A percentile compares a stretch with the other conserved stretches of the same genome.
Conservation (phyloP, 768 basidiomycete species). For the Calocybe indica region DNA sequence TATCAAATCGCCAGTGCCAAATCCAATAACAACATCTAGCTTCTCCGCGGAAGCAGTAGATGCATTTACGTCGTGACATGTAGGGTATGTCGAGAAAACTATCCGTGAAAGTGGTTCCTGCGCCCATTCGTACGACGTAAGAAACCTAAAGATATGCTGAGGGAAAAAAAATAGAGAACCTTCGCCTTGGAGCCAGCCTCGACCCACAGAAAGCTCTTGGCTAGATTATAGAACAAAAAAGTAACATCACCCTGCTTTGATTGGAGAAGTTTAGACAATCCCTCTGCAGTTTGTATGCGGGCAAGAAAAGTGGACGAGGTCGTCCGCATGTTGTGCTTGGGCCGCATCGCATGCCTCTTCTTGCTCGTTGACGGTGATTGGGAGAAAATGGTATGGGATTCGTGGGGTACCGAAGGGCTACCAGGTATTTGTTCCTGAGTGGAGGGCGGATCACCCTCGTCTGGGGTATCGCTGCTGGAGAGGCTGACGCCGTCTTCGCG, state of each 20-base stretch:
- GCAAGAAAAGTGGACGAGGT: constrained; percentile 92
- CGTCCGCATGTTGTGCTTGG: constrained; percentile 88
- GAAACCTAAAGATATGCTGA: constrained; percentile 4
- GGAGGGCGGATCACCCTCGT: constrained; percentile 43
- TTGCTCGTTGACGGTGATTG: constrained; percentile 42
- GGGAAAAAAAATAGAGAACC: constrained; percentile 34
- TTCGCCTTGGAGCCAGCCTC: constrained; percentile 83
- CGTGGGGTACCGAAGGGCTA: constrained; percentile 28
- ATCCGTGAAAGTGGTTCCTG: constrained; percentile 86
- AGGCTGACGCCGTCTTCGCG: constrained; percentile 65
- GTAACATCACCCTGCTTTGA: constrained; percentile 81
- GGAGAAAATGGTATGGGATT: constrained; percentile 59
- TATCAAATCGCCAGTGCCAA: constrained; percentile 89
- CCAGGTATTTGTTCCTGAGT: constrained; percentile 34
- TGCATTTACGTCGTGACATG: constrained; percentile 85
- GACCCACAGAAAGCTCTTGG: constrained; percentile 80
- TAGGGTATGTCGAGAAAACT: constrained; percentile 81
- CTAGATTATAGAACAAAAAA: constrained; percentile 84
- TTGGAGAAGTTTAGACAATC: constrained; percentile 61
- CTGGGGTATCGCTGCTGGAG: constrained; percentile 78
- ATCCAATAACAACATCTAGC: constrained; percentile 88
- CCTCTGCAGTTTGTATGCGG: constrained; percentile 77
- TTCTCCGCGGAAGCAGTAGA: constrained; percentile 72
- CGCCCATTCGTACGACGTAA: background rate
- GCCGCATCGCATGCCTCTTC: constrained; percentile 58